phyloP scores from a whole-genome alignment of 176 grass and related monocot genomes.

The Oryza punctata region DNA sequence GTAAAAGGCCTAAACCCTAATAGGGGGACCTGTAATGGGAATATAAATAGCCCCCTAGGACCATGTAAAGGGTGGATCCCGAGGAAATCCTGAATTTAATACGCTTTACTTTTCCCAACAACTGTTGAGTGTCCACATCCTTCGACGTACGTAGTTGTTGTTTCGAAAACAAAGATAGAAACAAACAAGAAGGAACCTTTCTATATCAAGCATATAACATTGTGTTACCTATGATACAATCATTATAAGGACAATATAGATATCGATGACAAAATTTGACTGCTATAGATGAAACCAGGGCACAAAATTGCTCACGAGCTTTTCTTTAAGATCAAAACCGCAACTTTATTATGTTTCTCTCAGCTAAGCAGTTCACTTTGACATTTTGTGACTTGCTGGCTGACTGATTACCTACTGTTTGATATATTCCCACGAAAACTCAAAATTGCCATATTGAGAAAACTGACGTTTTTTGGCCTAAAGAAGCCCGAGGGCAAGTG shows the following conservation, averaged over 20 bases:
- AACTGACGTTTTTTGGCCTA: background rate
- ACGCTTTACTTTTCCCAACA: no score
- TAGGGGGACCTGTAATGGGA: no score
- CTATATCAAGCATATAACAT: background rate
- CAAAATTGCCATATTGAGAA: constrained; percentile 9
- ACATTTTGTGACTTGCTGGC: background rate
- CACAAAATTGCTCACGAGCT: background rate
- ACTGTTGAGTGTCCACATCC: no score
- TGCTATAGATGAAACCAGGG: background rate
- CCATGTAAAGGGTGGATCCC: no score
- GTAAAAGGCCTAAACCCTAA: no score
- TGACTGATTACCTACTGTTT: background rate
- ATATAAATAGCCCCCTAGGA: no score
- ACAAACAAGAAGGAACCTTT: no score
- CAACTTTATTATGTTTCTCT: background rate
- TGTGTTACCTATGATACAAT: background rate
- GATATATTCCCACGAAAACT: background rate
- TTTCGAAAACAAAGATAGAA: no score
- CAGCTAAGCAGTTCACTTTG: background rate
- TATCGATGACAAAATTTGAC: background rate
- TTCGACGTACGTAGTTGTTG: no score
- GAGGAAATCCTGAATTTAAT: no score
- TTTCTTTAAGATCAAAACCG: constrained; percentile 7
- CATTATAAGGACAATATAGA: background rate
- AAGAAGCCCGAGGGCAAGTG: background rate